Conservation (phyloP, 139 green algal genomes). For the Coelastrella sp. region DNA sequence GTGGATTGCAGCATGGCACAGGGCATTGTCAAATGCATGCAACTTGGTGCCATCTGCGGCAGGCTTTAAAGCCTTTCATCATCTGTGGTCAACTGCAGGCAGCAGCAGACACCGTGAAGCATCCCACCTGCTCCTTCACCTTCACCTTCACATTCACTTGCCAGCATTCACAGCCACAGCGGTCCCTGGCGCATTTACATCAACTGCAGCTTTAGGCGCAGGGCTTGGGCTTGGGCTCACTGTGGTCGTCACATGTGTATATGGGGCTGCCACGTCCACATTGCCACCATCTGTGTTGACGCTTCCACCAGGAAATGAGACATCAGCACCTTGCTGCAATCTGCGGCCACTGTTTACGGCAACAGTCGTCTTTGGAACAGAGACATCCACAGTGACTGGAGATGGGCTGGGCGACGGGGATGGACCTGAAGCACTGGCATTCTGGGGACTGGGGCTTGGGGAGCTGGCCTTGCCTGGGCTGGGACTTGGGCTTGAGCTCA, state of each 20-base stretch:
- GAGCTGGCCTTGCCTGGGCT: background rate
- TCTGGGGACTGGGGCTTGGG: background rate
- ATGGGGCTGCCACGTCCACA: background rate
- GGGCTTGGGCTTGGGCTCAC: background rate
- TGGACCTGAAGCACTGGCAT: too few relatives aligned
- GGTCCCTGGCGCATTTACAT: background rate
- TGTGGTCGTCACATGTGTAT: background rate
- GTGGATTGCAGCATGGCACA: too few relatives aligned
- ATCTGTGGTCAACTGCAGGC: background rate
- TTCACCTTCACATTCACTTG: too few relatives aligned
- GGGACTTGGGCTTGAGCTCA: background rate
- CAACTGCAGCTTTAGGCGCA: background rate
- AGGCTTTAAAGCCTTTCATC: background rate
- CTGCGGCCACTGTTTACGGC: background rate
- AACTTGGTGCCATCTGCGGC: too few relatives aligned
- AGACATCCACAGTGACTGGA: background rate
- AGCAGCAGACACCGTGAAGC: background rate
- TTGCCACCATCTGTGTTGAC: background rate
- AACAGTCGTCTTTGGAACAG: background rate
- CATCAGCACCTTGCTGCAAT: background rate
- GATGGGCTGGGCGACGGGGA: background rate
- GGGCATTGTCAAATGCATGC: too few relatives aligned
- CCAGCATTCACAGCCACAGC: too few relatives aligned
- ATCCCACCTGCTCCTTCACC: too few relatives aligned
- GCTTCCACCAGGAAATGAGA: background rate